These are phyloP conservation scores for Claviceps pusilla DNA, from an alignment of 2,329 filamentous ascomycete species.

Conservation along the genomic window DNA sequence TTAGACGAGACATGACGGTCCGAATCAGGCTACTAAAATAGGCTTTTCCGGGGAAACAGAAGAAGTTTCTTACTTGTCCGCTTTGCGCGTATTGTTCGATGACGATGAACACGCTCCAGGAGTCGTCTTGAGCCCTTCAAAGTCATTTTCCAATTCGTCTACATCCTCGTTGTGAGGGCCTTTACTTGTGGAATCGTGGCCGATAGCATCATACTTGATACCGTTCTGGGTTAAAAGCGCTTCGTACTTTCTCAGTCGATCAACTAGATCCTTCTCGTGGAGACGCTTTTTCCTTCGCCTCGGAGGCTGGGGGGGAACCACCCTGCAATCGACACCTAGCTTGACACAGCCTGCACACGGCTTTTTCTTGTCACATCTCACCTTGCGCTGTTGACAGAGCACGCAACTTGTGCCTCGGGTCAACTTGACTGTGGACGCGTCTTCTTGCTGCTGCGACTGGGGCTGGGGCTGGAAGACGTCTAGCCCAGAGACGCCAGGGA, in stretches of 20 bases:
- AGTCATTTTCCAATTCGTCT: not conserved
- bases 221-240: not conserved
- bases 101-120: too few species aligned
- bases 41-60: not conserved
- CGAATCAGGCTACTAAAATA: too few species aligned
- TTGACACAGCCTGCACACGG: not conserved
- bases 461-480: not conserved
- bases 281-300: slow-evolving; percentile 21
- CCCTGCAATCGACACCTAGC: not conserved
- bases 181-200: not conserved
- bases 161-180: not conserved
- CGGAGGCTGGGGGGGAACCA: not conserved
- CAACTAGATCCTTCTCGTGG: not conserved
- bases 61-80: not conserved
- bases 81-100: not conserved
- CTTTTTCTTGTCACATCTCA: not conserved
- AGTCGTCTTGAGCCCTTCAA: not conserved
- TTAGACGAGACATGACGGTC: not conserved
- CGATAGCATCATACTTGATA: not conserved
- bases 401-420: not conserved
- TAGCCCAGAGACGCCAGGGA: not conserved
- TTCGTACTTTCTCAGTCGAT: not conserved
- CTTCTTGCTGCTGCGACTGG: not conserved
- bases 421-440: not conserved
- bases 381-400: not conserved